Conservation (phyloP, 768 basidiomycete genomes). For the Podaxis sp. region DNA sequence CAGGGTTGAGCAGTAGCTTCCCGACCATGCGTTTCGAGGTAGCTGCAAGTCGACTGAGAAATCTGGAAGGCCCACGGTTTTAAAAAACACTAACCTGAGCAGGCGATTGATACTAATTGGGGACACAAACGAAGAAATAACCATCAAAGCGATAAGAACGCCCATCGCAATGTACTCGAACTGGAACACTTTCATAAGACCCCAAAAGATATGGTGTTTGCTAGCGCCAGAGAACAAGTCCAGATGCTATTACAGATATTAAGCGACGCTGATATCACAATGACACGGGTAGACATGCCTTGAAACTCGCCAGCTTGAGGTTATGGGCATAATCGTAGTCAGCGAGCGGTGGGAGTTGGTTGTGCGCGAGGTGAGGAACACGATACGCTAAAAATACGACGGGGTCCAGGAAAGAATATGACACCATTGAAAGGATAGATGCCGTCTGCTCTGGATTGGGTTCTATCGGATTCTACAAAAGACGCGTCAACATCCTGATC, state of each 20-base stretch:
- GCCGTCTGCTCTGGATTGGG: slow-evolving; percentile 56
- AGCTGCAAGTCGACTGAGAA: slow-evolving; percentile 30
- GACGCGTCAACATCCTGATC: neutral
- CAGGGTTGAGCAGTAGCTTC: slow-evolving; percentile 55
- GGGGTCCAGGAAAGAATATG: slow-evolving; percentile 58
- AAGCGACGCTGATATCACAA: neutral
- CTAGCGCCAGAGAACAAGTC: slow-evolving; percentile 39
- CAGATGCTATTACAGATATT: slow-evolving; percentile 23
- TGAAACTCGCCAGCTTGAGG: slow-evolving; percentile 29
- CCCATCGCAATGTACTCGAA: slow-evolving; percentile 32
- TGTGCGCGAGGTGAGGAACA: slow-evolving; percentile 45
- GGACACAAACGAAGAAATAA: slow-evolving; percentile 30
- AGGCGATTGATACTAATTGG: slow-evolving; percentile 40
- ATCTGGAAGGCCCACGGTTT: neutral
- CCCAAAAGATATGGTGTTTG: slow-evolving; percentile 42
- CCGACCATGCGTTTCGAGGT: slow-evolving; percentile 53
- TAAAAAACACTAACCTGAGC: slow-evolving; percentile 28
- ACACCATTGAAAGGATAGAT: slow-evolving; percentile 39
- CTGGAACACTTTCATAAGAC: slow-evolving; percentile 39
- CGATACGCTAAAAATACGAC: slow-evolving; percentile 47
- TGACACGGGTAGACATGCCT: slow-evolving; percentile 17
- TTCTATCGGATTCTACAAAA: slow-evolving; percentile 31
- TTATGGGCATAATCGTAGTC: slow-evolving; percentile 51
- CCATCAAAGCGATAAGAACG: slow-evolving; percentile 28
- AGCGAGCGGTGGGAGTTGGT: slow-evolving; percentile 62